Base-by-base conservation (phyloP, 1,139 yeast genomes). In the Debaryomyces nepalensis region DNA sequence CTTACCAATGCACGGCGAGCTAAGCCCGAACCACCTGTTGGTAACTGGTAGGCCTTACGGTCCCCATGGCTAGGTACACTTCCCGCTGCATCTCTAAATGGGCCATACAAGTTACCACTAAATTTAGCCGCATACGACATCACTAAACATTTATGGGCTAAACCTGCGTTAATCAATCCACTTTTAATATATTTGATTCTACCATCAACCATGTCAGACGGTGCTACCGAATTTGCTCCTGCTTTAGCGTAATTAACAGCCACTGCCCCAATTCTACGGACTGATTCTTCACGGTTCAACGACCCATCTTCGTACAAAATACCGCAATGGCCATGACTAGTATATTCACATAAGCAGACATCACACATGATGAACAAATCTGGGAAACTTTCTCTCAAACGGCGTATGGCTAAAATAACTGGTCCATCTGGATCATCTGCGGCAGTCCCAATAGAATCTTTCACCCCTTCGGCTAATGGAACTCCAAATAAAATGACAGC, bases 371-470 rank as follows among this genome's bases (percentile, higher is more conserved):
- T 81, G 61, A 83, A 93, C 47, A 93, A 74, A 32, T 81, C 86
- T 4, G 99, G 98, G 66, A 87, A 90, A 26, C 77, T 69, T 36
- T 65, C 53, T 47, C 75, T 76, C 47, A 93, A 75, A 2, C 78
- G 73, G 58, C 82, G 84, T 55, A 87, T 84, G 21, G 93, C 86
- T 48, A 64, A 75, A 52, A 93, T 91, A 4, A 93, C 98, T 2
- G 99, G 99, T 0, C 99, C 98, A 26, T 87, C 77, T 33, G 97
- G 97, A 64, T 91, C 97, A 63, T 93, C 99, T 2, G 99, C 99
- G 33, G 90, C 81, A 2, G 96, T 79, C 12, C 97, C 99, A 37
- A 73, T 73, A 6, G 77, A 73, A 61, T 93, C 99, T 59, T 93
- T 93, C 33, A 71, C 79, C 2, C 86, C 88, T 5, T 77, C 82